Base-by-base conservation (phyloP, 2,329 filamentous ascomycete species). In the Helminthosporium solani region DNA sequence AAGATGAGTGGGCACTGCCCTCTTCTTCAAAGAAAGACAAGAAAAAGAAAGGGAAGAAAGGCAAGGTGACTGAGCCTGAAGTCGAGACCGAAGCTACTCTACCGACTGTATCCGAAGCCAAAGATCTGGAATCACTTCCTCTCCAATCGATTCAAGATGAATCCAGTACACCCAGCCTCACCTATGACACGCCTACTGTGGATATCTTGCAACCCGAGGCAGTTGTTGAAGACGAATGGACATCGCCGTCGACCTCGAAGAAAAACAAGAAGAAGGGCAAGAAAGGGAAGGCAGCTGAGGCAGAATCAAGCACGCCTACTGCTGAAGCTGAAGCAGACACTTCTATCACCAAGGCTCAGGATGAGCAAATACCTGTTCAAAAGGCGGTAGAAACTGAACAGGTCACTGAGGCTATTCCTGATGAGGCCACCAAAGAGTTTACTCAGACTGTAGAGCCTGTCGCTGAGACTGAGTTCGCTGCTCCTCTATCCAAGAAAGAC, bases 41-140 rank as follows among this genome's bases (percentile, higher is more conserved):
- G 49, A 62, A 58, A 49, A 54, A 62, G 50, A 61, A 49, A 40
- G 23, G 42, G 4, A 49, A 49, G 35, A 52, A 52, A 28, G 44
- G 42, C 16, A 53, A 49, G 33, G 25, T 15, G 28, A 42, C 20
- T 19, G 46, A 44, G 30, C 33, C 27, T 25, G 46, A 48, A 28
- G 40, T 40, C n/a, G n/a, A 25, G 23, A 6, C 23, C 9, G 31
- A 14, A 9, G 18, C 19, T 3, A 38, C 35, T 14, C 6, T n/a
- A 5, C 28, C 28, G 28, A 14, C 7, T 14, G 12, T n/a, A 6
- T 6, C 14, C 12, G 28, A 31, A 31, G 14, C 14, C 28, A 31
- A 31, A n/a, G 14, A 31, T 31, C 7, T 4, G 28, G 6, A 31
- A 31, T 12, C 28, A 12, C 8, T 31, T 14, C 14, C 28, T 31